A percentile compares a stretch with the other conserved stretches of the same genome.
These are phyloP conservation scores for Clarireedia sp. DNA, from an alignment of 2,329 filamentous ascomycete species.

Conservation along the genomic window DNA sequence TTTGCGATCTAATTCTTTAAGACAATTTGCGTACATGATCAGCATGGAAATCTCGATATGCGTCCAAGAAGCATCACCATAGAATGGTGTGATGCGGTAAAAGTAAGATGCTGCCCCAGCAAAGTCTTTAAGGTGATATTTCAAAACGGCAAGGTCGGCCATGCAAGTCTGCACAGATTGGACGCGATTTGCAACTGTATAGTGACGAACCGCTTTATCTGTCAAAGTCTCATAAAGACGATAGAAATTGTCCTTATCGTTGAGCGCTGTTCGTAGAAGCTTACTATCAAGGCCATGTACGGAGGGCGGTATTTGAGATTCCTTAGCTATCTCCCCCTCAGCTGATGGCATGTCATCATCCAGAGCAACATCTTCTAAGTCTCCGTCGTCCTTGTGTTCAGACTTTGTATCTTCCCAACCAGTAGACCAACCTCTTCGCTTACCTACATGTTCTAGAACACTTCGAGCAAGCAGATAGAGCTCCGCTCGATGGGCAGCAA, in stretches of 20 bases:
- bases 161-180: conserved; percentile 72
- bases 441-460: conserved; percentile 67
- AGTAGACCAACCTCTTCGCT: conserved; percentile 64
- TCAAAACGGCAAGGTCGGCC: conserved; percentile 79
- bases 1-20: conserved; percentile 65
- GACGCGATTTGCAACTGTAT: conserved; percentile 66
- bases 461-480: conserved; percentile 73
- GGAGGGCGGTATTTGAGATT: conserved; percentile 15
- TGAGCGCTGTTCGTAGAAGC: conserved; percentile 52
- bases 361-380: conserved; percentile 52
- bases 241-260: conserved; percentile 56
- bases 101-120: conserved; percentile 69
- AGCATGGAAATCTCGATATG: conserved; percentile 76
- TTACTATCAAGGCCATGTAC: conserved; percentile 45
- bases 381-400: conserved; percentile 28
- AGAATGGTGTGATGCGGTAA: conserved; percentile 68
- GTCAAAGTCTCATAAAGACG: conserved; percentile 69
- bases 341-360: conserved; percentile 25
- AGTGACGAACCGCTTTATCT: conserved; percentile 75
- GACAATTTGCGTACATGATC: conserved; percentile 74
- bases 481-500: conserved; percentile 77
- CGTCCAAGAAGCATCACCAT: conserved; percentile 70
- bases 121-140: conserved; percentile 69
- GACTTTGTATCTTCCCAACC: conserved; percentile 60
- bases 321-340: neutral